Base-by-base conservation (phyloP, 148 eudicot genomes). In the Hydrangea macrophylla region DNA sequence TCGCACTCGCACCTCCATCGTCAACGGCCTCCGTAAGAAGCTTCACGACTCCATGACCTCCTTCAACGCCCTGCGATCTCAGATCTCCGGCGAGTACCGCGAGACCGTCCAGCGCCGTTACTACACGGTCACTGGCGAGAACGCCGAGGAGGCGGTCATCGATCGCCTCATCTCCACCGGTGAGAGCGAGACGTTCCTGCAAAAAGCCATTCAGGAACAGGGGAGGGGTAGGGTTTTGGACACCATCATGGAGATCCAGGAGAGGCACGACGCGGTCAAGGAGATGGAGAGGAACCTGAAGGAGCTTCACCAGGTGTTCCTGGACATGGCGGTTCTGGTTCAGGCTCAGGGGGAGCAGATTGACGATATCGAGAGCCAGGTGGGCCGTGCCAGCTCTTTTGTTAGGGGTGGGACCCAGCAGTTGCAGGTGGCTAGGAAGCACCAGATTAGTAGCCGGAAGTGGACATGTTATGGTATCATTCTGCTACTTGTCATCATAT, bases 91-190 rank as follows among this genome's bases (percentile, higher is more conserved):
- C 9, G 96, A 93, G 81, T 85, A 93, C 58, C 83, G 77, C 42
- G 98, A 93, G 70, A 93, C 96, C 0, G 86, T 93, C 25, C 80
- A 85, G 79, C 71, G 98, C 45, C 67, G 98, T 74, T 90, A 90
- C 71, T 93, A 48, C 60, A 90, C 96, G 0, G 98, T 93, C 2
- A 93, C 96, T 0, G 98, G 98, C 0, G 98, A 93, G 62, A 90
- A 82, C 55, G 84, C 96, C 0, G 87, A 86, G 56, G 98, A 90
- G 65, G 64, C 77, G 20, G 77, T 81, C 0, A 78, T 93, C 5
- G 96, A 93, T 40, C 37, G 54, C 62, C 62, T 93, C 80, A 88
- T 90, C 15, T 81, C 86, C 25, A 93, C 94, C 1, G 98, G 98
- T 0, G 84, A 93, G 74, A 93, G 98, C 48, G 98, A 93, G 70